Conservation (phyloP, 768 basidiomycete species). For the Fibroporia radiculosa region DNA sequence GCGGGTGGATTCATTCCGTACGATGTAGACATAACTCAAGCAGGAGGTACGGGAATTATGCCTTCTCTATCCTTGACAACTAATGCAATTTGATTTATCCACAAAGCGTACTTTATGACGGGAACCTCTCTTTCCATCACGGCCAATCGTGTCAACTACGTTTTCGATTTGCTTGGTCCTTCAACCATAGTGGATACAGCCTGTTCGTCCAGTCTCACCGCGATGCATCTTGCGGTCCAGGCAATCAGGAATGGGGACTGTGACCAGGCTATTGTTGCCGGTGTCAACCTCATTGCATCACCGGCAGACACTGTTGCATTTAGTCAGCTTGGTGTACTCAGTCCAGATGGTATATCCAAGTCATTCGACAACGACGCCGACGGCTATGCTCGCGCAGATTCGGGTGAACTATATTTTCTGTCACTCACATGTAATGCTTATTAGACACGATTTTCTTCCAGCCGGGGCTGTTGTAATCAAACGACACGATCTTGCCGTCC, state of each 20-base stretch:
- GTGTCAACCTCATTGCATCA: constrained; percentile 25
- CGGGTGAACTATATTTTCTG: not conserved
- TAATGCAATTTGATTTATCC: not conserved
- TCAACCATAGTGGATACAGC: constrained; percentile 38
- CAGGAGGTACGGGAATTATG: not conserved
- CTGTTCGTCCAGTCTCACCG: constrained; percentile 31
- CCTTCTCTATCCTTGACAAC: not conserved
- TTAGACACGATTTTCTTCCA: constrained; percentile 27
- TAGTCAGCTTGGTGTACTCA: constrained; percentile 29
- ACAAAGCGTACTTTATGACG: constrained; percentile 8
- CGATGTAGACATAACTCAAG: constrained; percentile 6
- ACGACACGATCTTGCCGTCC: constrained; percentile 23
- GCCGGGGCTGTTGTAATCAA: constrained; percentile 27
- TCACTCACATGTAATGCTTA: constrained; percentile 6
- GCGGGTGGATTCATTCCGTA: constrained; percentile 1
- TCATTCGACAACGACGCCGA: constrained; percentile 35
- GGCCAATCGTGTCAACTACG: constrained; percentile 27
- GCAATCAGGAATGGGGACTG: constrained; percentile 36
- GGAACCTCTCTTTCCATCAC: constrained; percentile 11
- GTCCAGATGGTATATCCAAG: constrained; percentile 32
- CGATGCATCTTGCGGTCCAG: constrained; percentile 41
- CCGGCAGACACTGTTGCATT: constrained; percentile 25
- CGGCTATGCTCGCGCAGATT: constrained; percentile 22
- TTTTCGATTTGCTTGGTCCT: constrained; percentile 33
- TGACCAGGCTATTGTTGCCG: constrained; percentile 39